A percentile compares a stretch with the other conserved stretches of the same genome.
These are phyloP conservation scores for Suillus lakei DNA, from an alignment of 768 basidiomycete genomes.

Conservation along the genomic window DNA sequence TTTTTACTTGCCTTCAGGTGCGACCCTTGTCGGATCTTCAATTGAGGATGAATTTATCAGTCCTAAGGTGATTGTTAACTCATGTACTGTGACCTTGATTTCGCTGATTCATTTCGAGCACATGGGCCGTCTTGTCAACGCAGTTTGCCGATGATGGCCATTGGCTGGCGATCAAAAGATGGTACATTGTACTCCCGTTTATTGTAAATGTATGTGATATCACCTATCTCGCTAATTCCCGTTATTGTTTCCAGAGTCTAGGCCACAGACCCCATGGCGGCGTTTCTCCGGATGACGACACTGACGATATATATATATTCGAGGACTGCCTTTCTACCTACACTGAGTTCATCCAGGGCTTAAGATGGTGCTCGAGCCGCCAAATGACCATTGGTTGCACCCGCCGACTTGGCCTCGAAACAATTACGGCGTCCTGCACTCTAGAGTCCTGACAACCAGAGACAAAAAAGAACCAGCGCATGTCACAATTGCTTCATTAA, in stretches of 20 bases:
- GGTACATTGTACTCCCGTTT: constrained; percentile 28
- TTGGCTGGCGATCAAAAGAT: constrained; percentile 7
- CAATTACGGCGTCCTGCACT: background rate
- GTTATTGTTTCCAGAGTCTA: constrained; percentile 14
- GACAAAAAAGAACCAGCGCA: constrained; percentile 4
- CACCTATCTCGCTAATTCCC: constrained; percentile 1
- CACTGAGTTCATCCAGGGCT: constrained; percentile 21
- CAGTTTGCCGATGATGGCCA: background rate
- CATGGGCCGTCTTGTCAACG: constrained; percentile 22
- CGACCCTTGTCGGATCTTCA: constrained; percentile 7
- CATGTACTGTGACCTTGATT: background rate
- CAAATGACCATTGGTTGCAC: background rate
- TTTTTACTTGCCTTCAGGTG: constrained; percentile 9
- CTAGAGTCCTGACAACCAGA: background rate
- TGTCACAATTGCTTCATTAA: background rate
- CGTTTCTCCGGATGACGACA: constrained; percentile 2
- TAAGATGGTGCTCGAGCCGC: constrained; percentile 5
- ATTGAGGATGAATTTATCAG: constrained; percentile 17
- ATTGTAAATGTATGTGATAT: constrained; percentile 26
- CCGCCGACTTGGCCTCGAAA: background rate
- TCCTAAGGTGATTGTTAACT: constrained; percentile 19
- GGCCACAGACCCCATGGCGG: constrained; percentile 1
- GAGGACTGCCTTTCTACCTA: constrained; percentile 31
- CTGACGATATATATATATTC: constrained; percentile 26
- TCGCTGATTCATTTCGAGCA: constrained; percentile 4